Base-by-base conservation (phyloP, 345 rosid genomes). In the Clarkia xantiana region DNA sequence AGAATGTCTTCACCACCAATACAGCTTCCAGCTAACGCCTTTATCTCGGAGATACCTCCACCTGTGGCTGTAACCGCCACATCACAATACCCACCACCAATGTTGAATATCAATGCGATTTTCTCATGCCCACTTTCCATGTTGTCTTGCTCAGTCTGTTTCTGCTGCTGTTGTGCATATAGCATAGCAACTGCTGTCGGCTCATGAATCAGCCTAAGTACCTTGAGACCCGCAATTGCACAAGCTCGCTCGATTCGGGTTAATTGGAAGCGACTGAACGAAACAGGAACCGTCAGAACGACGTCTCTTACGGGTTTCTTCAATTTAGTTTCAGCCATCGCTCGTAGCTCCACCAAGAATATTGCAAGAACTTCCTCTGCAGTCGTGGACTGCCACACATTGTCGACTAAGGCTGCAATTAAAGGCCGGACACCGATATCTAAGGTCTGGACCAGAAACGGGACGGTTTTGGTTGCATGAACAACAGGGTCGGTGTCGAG, bases 1-100 rank as follows among this genome's bases (percentile, higher is more conserved):
- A 89, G 69, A 1, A 89, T 59, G 63, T 85, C 97, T 70, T 89
- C 97, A 20, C 94, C 97, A 38, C 97, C 97, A 16, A 66, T 49
- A 11, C 87, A 53, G 41, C 52, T 76, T 53, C 95, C 97, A 0
- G 85, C 70, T 42, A 89, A 67, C 15, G 90, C 76, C 58, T 78
- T 89, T 36, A 89, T 82, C 65, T 80, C 95, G 13, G 94, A 85
- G 72, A 85, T 90, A n/a, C 97, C 97, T 52, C 97, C 95, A 18
- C 80, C 94, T 17, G 95, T 85, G 10, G 90, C 80, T 19, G 78
- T 65, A 34, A 85, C 85, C 11, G 84, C 82, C 22, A 89, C 88
- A 29, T 89, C 97, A 40, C 82, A 77, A 60, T 78, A 82, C 14
- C 95, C 95, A 25, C 94, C 95, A 49, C 97, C 94, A 80, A 82